Conservation (phyloP, 2,329 filamentous ascomycete species). For the Stagonosporopsis rhizophila region DNA sequence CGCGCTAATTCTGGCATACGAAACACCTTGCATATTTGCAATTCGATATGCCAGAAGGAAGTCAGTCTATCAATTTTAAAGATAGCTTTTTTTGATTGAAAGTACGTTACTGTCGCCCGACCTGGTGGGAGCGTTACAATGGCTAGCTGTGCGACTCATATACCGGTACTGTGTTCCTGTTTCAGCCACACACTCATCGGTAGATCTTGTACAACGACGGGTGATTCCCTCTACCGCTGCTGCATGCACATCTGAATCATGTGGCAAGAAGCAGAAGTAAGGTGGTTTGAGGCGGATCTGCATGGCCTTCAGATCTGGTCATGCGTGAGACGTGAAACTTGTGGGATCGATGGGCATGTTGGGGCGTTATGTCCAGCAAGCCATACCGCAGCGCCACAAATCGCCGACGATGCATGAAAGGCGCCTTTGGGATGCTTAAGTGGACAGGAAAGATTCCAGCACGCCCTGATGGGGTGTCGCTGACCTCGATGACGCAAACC, state of each 20-base stretch:
- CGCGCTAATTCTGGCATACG: not conserved
- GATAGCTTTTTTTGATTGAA: not conserved
- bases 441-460: not conserved
- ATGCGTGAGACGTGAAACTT: constrained; percentile 7
- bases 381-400: not conserved
- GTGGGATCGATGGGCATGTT: not conserved
- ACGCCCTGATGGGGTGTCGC: not conserved
- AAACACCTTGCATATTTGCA: not conserved
- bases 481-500: not conserved
- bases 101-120: not conserved
- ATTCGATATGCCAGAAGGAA: not conserved
- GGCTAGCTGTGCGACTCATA: constrained; percentile 19
- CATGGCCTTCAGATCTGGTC: constrained; percentile 6
- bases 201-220: constrained; percentile 17
- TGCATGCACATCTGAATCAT: constrained; percentile 11
- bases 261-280: constrained; percentile 11
- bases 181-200: constrained; percentile 20
- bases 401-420: not conserved
- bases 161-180: constrained; percentile 10
- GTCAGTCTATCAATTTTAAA: not conserved
- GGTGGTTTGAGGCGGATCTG: constrained; percentile 7
- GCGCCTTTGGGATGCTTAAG: not conserved
- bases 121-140: constrained; percentile 22
- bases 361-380: not conserved
- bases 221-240: constrained; percentile 6